Evolutionary conservation across 768 basidiomycete genomes (phyloP).

Genomic region (Aureoboletus auriporus): DNA sequence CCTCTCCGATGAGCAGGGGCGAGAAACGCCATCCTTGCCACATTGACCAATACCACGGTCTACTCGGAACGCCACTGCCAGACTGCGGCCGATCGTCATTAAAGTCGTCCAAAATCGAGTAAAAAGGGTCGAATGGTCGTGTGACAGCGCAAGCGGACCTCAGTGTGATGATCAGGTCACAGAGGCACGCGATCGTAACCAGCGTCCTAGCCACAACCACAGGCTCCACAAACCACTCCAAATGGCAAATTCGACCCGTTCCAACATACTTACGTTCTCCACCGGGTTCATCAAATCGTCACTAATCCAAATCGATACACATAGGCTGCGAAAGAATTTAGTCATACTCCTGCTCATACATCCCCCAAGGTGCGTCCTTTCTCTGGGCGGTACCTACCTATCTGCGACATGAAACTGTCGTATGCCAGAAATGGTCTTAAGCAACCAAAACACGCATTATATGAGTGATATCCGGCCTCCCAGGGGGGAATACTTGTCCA

Average conservation of each 20-base stretch:
- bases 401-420: no score
- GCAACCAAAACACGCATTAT: no score
- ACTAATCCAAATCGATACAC: no score
- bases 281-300: no score
- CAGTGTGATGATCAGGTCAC: no score
- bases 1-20: no score
- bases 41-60: not conserved
- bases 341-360: not conserved
- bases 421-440: no score
- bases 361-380: not conserved
- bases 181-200: no score
- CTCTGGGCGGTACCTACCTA: no score
- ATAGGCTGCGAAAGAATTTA: no score
- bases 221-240: not conserved
- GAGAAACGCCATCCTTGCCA: no score
- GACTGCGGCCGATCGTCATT: not conserved
- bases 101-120: conserved; percentile 2
- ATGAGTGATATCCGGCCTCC: not conserved
- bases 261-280: no score
- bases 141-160: conserved; percentile 8
- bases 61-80: not conserved
- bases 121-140: conserved; percentile 14
- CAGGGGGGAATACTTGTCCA: conserved; percentile 2
- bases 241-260: conserved; percentile 11
- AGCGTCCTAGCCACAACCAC: not conserved